Conservation (phyloP, 208 protist genomes). For the Strigomonas galati region DNA sequence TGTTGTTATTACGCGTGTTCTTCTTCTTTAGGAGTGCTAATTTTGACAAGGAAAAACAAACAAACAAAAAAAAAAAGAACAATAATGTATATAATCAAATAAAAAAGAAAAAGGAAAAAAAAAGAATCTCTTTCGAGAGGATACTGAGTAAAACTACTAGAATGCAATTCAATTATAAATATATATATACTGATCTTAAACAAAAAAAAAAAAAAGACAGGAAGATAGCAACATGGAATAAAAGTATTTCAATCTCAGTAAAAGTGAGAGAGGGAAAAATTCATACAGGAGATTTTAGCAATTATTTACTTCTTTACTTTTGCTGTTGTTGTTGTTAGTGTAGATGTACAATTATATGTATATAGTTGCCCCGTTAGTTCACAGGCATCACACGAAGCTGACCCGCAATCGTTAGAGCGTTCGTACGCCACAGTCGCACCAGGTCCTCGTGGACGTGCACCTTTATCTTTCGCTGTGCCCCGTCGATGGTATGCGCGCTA, state of each 20-base stretch:
- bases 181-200: neutral
- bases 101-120: slow-evolving; percentile 6
- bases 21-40: neutral
- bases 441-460: slow-evolving; percentile 53
- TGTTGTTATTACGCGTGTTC: neutral
- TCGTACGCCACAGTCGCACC: slow-evolving; percentile 57
- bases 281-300: neutral
- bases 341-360: too few relatives aligned
- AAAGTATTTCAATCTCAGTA: slow-evolving; percentile 3
- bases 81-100: neutral
- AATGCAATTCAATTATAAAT: slow-evolving; percentile 8
- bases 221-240: neutral
- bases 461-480: slow-evolving; percentile 34
- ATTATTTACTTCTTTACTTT: neutral
- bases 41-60: slow-evolving; percentile 1
- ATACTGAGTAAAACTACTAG: neutral
- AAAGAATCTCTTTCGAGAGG: neutral
- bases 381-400: slow-evolving; percentile 66
- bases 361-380: too few relatives aligned
- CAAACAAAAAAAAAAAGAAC: slow-evolving; percentile 5
- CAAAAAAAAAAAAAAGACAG: slow-evolving; percentile 6
- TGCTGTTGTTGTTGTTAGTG: too few relatives aligned
- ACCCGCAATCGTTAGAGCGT: slow-evolving; percentile 60
- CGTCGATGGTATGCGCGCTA: slow-evolving; percentile 41
- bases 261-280: slow-evolving; percentile 8